A percentile compares a stretch with the other conserved stretches of the same genome.
phyloP scores from a whole-genome alignment of 73 alveolate species.

The Stentor roeselii region DNA sequence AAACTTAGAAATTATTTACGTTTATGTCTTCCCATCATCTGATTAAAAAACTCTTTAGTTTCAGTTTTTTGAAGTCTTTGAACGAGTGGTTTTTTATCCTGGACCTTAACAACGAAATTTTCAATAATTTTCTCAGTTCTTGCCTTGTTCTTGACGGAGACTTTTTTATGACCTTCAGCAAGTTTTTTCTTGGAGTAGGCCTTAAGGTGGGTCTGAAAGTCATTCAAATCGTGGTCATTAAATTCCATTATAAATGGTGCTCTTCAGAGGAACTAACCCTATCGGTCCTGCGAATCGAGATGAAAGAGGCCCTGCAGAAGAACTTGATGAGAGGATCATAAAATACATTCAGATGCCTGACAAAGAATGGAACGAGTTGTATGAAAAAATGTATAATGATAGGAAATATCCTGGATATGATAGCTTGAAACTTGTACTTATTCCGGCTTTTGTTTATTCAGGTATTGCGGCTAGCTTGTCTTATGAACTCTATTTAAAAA shows the following conservation, averaged over 20 bases:
- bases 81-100: not conserved
- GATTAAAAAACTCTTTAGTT: not conserved
- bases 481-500: conserved; percentile 1
- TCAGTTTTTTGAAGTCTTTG: not conserved
- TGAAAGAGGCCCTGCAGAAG: conserved; percentile 23
- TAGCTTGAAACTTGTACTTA: not conserved
- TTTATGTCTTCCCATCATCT: not conserved
- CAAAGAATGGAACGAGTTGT: conserved; percentile 22
- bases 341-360: conserved; percentile 16
- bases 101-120: not conserved
- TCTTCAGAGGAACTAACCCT: not conserved
- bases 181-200: not conserved
- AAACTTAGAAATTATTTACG: too few relatives aligned
- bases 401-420: conserved; percentile 29
- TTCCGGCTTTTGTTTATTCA: not conserved
- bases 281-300: conserved; percentile 25
- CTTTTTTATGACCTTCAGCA: not conserved
- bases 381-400: conserved; percentile 19
- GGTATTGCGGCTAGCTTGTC: not conserved
- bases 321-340: conserved; percentile 17
- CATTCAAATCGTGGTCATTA: not conserved
- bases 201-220: not conserved
- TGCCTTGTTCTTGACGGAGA: not conserved
- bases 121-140: not conserved
- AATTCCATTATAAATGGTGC: conserved; percentile 11